These are phyloP conservation scores for Corynascus novoguineensis DNA, from an alignment of 495 filamentous ascomycete species.

Conservation along the genomic window DNA sequence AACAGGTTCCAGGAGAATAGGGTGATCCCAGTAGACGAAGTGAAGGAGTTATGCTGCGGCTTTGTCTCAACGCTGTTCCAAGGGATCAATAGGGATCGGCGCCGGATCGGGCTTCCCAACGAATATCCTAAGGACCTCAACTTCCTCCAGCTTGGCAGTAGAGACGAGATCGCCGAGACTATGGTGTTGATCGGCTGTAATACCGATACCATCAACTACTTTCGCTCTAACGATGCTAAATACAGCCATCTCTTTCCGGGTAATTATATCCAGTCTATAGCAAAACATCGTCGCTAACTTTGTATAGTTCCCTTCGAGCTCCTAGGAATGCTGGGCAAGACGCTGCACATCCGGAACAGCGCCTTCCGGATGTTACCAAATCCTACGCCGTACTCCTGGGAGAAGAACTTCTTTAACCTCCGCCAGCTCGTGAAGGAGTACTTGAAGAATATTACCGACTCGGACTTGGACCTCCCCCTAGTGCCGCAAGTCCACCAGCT, in stretches of 20 bases:
- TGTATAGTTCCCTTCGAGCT: constrained; percentile 47
- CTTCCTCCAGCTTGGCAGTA: constrained; percentile 33
- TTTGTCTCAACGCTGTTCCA: constrained; percentile 43
- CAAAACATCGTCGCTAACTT: not conserved
- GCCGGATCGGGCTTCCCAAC: constrained; percentile 32
- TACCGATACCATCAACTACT: constrained; percentile 36
- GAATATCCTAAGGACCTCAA: constrained; percentile 32
- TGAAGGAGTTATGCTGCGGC: constrained; percentile 46
- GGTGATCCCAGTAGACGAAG: constrained; percentile 42
- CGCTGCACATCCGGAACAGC: constrained; percentile 36
- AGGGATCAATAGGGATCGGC: constrained; percentile 27
- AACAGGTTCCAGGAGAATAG: constrained; percentile 39
- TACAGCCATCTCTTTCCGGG: constrained; percentile 44
- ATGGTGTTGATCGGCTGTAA: constrained; percentile 42
- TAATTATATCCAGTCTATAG: constrained; percentile 10
- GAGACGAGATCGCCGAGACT: constrained; percentile 39
- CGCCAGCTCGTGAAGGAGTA: constrained; percentile 31
- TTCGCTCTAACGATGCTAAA: constrained; percentile 29
- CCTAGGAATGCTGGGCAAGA: constrained; percentile 46
- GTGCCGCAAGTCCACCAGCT: constrained; percentile 11
- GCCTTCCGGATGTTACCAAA: constrained; percentile 47
- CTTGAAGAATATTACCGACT: constrained; percentile 20
- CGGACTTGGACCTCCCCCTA: constrained; percentile 5
- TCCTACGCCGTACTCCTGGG: constrained; percentile 43
- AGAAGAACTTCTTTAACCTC: constrained; percentile 37